Percentiles rank a stretch among this genome's conserved stretches.
Conservation (phyloP, 2,329 filamentous ascomycete species). For the Emergomyces pasteurianus region DNA sequence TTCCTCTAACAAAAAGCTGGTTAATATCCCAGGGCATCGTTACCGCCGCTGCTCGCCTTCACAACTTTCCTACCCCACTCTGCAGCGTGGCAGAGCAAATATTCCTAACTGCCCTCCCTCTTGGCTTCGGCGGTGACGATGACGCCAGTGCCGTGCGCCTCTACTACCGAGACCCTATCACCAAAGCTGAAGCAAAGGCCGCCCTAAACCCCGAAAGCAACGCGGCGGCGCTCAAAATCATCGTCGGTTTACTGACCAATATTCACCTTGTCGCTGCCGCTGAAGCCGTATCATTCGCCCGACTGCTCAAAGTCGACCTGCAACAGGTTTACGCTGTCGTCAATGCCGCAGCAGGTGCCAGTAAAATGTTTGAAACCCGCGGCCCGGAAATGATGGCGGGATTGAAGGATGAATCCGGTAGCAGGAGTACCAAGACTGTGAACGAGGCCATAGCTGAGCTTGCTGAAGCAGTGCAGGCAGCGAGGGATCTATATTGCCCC, state of each 20-base stretch:
- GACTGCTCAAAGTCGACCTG: constrained; percentile 34
- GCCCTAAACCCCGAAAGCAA: constrained; percentile 21
- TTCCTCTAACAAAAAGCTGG: not conserved
- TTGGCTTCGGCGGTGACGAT: constrained; percentile 44
- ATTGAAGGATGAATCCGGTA: constrained; percentile 13
- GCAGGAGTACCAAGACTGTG: constrained; percentile 25
- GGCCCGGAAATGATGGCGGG: constrained; percentile 28
- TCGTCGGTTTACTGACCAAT: constrained; percentile 33
- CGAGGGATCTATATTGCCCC: constrained; percentile 27
- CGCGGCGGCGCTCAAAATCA: constrained; percentile 28
- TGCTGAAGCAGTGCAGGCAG: constrained; percentile 32
- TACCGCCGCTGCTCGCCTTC: constrained; percentile 49
- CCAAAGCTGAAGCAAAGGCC: constrained; percentile 24
- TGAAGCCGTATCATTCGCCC: constrained; percentile 38
- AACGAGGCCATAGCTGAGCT: constrained; percentile 28
- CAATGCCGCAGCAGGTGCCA: constrained; percentile 36
- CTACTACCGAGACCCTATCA: constrained; percentile 34
- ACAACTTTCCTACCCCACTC: constrained; percentile 49
- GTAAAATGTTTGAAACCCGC: constrained; percentile 32
- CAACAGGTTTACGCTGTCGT: constrained; percentile 36
- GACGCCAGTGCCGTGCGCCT: constrained; percentile 46
- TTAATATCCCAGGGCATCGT: constrained; percentile 43
- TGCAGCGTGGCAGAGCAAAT: constrained; percentile 52
- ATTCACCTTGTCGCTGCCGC: constrained; percentile 39
- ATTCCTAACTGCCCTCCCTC: constrained; percentile 48